Conservation (phyloP, 352 stramenopile genomes). For the Detonula confervacea region DNA sequence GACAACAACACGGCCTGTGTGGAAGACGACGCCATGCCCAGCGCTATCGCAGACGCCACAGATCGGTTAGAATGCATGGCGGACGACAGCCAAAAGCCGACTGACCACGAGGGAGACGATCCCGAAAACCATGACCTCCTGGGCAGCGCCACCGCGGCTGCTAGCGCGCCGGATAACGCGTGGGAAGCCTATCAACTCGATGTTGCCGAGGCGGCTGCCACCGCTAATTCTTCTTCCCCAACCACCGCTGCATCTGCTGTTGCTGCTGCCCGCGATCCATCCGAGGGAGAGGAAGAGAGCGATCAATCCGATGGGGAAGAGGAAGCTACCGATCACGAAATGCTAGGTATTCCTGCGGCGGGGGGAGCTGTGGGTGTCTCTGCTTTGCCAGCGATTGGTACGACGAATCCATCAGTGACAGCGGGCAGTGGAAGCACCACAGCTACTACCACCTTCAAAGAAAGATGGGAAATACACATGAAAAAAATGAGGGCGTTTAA, state of each 20-base stretch:
- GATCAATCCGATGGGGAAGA: neutral
- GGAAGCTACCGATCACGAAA: neutral
- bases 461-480: neutral
- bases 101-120: too few relatives aligned
- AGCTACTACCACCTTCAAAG: neutral
- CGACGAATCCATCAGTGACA: neutral
- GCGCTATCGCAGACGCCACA: too few relatives aligned
- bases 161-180: too few relatives aligned
- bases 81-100: too few relatives aligned
- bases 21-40: too few relatives aligned
- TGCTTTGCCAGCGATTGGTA: neutral
- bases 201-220: neutral
- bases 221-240: neutral
- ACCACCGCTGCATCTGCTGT: neutral
- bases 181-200: too few relatives aligned
- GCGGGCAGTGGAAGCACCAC: neutral
- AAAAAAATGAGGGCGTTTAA: neutral
- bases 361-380: neutral
- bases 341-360: neutral
- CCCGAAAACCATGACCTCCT: too few relatives aligned
- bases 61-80: too few relatives aligned
- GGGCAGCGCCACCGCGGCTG: too few relatives aligned
- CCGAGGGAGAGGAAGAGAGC: neutral
- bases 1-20: too few relatives aligned
- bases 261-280: neutral